phyloP scores from a whole-genome alignment of 805 yeast species.

The Saturnispora mendoncae region DNA sequence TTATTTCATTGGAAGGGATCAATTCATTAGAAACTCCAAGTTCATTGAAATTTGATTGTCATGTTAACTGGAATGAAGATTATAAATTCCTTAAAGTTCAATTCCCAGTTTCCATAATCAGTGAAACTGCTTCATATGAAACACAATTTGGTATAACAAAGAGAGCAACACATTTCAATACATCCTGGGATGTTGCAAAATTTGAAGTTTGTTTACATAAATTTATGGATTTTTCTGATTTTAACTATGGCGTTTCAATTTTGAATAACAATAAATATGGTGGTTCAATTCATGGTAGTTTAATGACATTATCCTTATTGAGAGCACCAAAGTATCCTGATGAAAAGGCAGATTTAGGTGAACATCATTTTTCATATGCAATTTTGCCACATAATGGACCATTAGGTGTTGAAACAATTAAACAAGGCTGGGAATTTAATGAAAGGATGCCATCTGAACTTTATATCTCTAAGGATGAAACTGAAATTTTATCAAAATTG shows the following conservation, averaged over 20 bases:
- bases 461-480: constrained; percentile 8
- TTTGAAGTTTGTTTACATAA: constrained; percentile 94
- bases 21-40: constrained; percentile 29
- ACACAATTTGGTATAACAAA: constrained; percentile 89
- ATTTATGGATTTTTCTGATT: constrained; percentile 86
- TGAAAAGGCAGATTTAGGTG: constrained; percentile 89
- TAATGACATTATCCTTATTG: constrained; percentile 75
- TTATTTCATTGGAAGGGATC: constrained; percentile 59
- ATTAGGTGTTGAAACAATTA: constrained; percentile 55
- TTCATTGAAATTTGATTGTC: constrained; percentile 42
- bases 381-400: constrained; percentile 73
- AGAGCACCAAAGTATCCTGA: constrained; percentile 95
- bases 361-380: constrained; percentile 75
- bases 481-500: constrained; percentile 1
- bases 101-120: constrained; percentile 78
- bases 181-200: constrained; percentile 94
- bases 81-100: constrained; percentile 89
- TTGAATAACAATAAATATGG: constrained; percentile 87
- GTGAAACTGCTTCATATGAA: constrained; percentile 78
- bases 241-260: constrained; percentile 76
- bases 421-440: constrained; percentile 74
- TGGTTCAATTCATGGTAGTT: constrained; percentile 86
- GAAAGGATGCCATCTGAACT: constrained; percentile 30
- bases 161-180: constrained; percentile 91
- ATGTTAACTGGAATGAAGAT: constrained; percentile 80